phyloP scores from a whole-genome alignment of 1,139 yeast genomes.

The Fermentozyma sake region DNA sequence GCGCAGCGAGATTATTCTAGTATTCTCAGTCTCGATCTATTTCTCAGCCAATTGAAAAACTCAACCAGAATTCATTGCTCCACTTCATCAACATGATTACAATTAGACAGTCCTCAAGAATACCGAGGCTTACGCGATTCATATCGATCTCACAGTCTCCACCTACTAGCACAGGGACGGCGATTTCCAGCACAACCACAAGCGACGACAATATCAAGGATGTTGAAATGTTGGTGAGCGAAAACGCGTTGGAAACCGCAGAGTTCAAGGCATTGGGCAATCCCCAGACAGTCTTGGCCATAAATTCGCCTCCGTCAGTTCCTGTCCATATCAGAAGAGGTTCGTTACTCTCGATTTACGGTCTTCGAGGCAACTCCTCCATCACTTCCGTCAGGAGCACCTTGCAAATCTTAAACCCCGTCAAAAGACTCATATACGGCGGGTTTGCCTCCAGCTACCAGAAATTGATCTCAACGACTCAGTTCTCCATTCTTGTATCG shows the following conservation, averaged over 20 bases:
- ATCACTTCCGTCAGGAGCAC: constrained; percentile 23
- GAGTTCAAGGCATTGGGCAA: constrained; percentile 39
- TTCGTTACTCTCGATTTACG: constrained; percentile 45
- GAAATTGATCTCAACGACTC: constrained; percentile 43
- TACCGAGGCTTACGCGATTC: constrained; percentile 2
- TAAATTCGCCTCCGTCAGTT: constrained; percentile 53
- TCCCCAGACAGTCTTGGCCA: constrained; percentile 40
- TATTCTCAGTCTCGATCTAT: too few species aligned
- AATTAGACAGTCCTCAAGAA: too few species aligned
- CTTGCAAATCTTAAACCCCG: constrained; percentile 29
- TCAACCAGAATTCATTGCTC: too few species aligned
- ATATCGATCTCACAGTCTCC: constrained; percentile 6
- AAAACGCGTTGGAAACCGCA: constrained; percentile 10
- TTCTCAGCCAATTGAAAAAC: too few species aligned
- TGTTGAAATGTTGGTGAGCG: constrained; percentile 7
- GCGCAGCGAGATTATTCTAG: too few species aligned
- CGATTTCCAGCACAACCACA: constrained; percentile 9
- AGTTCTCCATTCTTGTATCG: constrained; percentile 41
- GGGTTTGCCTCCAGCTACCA: constrained; percentile 40
- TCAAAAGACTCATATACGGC: constrained; percentile 39
- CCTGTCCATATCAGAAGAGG: constrained; percentile 48
- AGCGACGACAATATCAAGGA: constrained; percentile 8
- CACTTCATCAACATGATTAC: too few species aligned
- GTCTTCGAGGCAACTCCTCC: constrained; percentile 18
- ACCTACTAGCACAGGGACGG: constrained; percentile 5